These are phyloP conservation scores for Verruconis gallopava DNA, from an alignment of 2,329 filamentous ascomycete genomes.

Conservation along the genomic window DNA sequence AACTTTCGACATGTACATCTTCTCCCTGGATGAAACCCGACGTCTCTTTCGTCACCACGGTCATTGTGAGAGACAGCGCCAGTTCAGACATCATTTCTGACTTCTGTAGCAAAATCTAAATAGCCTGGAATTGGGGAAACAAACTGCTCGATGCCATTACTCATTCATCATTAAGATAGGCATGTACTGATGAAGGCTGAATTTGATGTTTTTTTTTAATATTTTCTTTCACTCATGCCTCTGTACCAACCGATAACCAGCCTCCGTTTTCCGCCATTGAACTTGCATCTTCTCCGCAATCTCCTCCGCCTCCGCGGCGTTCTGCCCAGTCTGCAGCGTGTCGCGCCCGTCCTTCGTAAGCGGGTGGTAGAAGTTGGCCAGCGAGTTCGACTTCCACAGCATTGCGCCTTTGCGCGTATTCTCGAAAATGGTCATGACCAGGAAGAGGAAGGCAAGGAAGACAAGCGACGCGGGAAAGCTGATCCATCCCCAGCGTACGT, in stretches of 20 bases:
- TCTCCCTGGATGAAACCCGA: too few relatives aligned
- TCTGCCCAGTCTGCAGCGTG: neutral
- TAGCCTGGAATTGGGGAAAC: too few relatives aligned
- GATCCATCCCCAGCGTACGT: constrained; percentile 7
- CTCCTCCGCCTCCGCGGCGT: neutral
- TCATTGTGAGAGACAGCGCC: too few relatives aligned
- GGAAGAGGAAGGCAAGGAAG: constrained; percentile 1
- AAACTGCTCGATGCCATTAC: too few relatives aligned
- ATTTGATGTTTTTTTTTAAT: too few relatives aligned
- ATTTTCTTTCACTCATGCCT: too few relatives aligned
- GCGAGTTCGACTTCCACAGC: constrained; percentile 7
- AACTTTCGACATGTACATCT: too few relatives aligned
- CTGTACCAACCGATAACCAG: constrained; percentile 3
- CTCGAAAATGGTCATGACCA: constrained; percentile 2
- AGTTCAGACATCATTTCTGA: too few relatives aligned
- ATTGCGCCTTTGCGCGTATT: constrained; percentile 6
- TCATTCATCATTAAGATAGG: too few relatives aligned
- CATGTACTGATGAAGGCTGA: too few relatives aligned
- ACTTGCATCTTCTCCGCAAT: constrained; percentile 3
- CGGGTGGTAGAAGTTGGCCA: constrained; percentile 3
- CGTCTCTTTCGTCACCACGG: too few relatives aligned
- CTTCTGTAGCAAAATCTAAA: too few relatives aligned
- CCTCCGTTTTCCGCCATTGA: constrained; percentile 4
- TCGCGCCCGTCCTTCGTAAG: constrained; percentile 6
- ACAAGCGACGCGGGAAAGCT: constrained; percentile 2